Evolutionary conservation across 2,329 filamentous ascomycete species (phyloP).

Genomic region (Pseudodiploospora longispora): DNA sequence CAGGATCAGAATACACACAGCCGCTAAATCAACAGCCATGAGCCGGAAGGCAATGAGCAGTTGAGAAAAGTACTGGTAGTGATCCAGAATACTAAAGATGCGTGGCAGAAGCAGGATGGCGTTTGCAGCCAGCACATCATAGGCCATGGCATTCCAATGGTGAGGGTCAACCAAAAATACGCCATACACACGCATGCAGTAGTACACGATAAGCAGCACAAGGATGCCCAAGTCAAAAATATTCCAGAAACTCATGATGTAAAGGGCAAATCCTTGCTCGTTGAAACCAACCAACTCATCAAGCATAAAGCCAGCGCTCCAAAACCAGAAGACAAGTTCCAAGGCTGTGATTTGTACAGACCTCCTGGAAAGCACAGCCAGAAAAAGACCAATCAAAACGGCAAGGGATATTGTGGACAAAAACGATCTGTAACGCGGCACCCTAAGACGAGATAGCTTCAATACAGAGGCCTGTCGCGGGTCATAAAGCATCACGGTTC

Average conservation of each 20-base stretch:
- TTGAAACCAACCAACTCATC: constrained; percentile 95
- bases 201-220: constrained; percentile 78
- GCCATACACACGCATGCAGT: constrained; percentile 80
- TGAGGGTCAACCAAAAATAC: constrained; percentile 72
- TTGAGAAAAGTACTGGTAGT: constrained; percentile 94
- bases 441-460: constrained; percentile 82
- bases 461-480: constrained; percentile 83
- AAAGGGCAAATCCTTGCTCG: constrained; percentile 91
- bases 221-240: constrained; percentile 88
- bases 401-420: constrained; percentile 83
- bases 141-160: constrained; percentile 73
- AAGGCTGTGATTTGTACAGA: constrained; percentile 74
- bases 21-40: constrained; percentile 84
- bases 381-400: constrained; percentile 74
- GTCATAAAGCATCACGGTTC: constrained; percentile 82
- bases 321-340: constrained; percentile 93
- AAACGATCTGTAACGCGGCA: constrained; percentile 85
- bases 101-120: constrained; percentile 84
- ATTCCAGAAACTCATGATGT: constrained; percentile 98
- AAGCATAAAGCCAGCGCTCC: constrained; percentile 94
- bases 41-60: constrained; percentile 87
- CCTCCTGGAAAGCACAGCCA: constrained; percentile 69
- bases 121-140: constrained; percentile 88
- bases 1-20: constrained; percentile 74
- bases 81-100: constrained; percentile 86